A percentile compares a stretch with the other conserved stretches of the same genome.
Conservation (phyloP, 768 basidiomycete genomes). For the Mycena indigotica region DNA sequence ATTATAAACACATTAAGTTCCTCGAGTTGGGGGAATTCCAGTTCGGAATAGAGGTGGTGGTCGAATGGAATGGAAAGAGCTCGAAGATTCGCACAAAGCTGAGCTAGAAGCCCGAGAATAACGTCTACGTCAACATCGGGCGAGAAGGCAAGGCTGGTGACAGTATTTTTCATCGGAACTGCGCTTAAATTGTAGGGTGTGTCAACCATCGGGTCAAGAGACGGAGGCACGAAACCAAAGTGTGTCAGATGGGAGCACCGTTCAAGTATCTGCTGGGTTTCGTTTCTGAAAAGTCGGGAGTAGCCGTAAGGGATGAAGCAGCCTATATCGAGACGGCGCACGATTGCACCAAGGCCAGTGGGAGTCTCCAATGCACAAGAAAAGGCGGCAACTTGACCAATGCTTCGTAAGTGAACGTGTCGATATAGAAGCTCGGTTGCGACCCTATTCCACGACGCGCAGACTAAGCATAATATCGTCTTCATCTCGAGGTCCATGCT, state of each 20-base stretch:
- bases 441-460: constrained; percentile 28
- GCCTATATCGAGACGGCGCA: constrained; percentile 20
- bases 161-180: neutral
- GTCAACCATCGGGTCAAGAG: neutral
- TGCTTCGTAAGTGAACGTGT: constrained; percentile 26
- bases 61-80: neutral
- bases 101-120: neutral
- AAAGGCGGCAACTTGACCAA: constrained; percentile 26
- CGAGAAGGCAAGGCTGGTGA: constrained; percentile 2
- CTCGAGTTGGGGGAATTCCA: neutral
- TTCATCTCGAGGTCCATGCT: constrained; percentile 25
- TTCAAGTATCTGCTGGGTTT: neutral
- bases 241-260: constrained; percentile 9
- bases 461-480: constrained; percentile 26
- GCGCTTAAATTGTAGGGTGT: neutral
- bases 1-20: neutral
- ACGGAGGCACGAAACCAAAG: constrained; percentile 1
- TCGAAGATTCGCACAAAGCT: neutral
- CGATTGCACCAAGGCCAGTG: constrained; percentile 8
- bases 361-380: constrained; percentile 21
- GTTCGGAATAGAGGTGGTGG: neutral
- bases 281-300: constrained; percentile 7
- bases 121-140: neutral
- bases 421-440: constrained; percentile 30
- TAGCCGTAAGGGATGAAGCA: constrained; percentile 14